Evolutionary conservation across 768 basidiomycete genomes (phyloP).

Genomic region (Kwoniella sp.): DNA sequence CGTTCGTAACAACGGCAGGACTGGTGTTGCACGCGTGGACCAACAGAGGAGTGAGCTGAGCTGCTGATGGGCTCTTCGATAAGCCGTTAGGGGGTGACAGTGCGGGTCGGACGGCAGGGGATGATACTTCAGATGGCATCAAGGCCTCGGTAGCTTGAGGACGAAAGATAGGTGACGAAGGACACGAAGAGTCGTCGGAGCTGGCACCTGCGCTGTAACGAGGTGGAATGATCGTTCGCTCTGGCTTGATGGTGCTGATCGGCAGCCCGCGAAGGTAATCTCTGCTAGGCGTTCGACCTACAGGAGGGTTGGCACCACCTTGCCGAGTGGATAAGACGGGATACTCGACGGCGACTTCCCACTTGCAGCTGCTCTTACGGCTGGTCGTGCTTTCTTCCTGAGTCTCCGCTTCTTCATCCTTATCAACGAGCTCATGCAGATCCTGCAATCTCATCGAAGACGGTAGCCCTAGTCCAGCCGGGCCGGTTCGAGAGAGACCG

Average conservation of each 20-base stretch:
- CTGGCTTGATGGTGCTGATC: neutral
- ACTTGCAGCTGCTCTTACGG: slow-evolving; percentile 11
- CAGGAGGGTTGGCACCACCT: slow-evolving; percentile 22
- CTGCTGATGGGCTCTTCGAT: neutral
- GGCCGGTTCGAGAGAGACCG: neutral
- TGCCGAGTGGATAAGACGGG: slow-evolving; percentile 40
- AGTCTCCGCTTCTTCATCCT: neutral
- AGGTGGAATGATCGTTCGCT: neutral
- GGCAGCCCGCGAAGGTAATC: neutral
- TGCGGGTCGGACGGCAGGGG: neutral
- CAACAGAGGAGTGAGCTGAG: neutral
- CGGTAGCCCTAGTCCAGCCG: neutral
- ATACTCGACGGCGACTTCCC: slow-evolving; percentile 26
- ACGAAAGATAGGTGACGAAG: too few relatives aligned
- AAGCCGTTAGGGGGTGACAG: neutral
- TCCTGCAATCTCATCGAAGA: slow-evolving; percentile 1
- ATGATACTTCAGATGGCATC: too few relatives aligned
- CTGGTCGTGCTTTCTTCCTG: neutral
- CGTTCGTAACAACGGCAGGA: neutral
- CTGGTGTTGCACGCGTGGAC: neutral
- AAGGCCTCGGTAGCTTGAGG: too few relatives aligned
- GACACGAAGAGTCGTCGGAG: neutral
- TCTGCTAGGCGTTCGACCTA: slow-evolving; percentile 4
- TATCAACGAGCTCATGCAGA: neutral
- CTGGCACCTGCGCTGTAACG: neutral